Evolutionary conservation across 1,284 basidiomycete genomes (phyloP).

Genomic region (Coniferiporia sulphurascens): DNA sequence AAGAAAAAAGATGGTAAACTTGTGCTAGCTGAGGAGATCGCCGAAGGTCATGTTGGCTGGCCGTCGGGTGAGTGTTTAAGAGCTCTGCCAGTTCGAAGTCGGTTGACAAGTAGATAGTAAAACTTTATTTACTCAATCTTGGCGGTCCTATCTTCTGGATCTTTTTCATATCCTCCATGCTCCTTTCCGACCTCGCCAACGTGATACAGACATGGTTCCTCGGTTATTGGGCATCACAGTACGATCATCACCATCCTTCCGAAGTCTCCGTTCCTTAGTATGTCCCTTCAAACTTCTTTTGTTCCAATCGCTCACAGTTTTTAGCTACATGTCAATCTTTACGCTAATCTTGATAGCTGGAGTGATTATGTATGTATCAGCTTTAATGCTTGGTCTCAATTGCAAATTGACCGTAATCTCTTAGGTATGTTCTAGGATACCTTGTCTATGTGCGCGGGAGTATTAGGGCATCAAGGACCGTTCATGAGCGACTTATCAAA

Average conservation of each 20-base stretch:
- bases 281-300: slow-evolving; percentile 13
- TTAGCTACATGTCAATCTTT: slow-evolving; percentile 43
- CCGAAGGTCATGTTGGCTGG: slow-evolving; percentile 51
- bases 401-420: neutral
- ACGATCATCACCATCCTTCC: slow-evolving; percentile 29
- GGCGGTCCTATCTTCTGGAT: slow-evolving; percentile 41
- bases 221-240: slow-evolving; percentile 48
- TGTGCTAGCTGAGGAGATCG: slow-evolving; percentile 55
- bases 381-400: neutral
- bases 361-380: slow-evolving; percentile 19
- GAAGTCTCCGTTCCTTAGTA: slow-evolving; percentile 29
- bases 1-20: slow-evolving; percentile 41
- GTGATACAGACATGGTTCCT: slow-evolving; percentile 47
- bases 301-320: neutral
- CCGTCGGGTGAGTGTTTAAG: slow-evolving; percentile 31
- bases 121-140: slow-evolving; percentile 32
- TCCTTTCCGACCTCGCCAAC: slow-evolving; percentile 21
- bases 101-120: slow-evolving; percentile 22
- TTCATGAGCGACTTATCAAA: slow-evolving; percentile 54
- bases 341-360: slow-evolving; percentile 30
- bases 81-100: neutral
- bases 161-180: slow-evolving; percentile 27
- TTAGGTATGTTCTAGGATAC: slow-evolving; percentile 26
- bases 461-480: slow-evolving; percentile 46
- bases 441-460: slow-evolving; percentile 37